These are phyloP conservation scores for Pseudocercospora ulei DNA, from an alignment of 2,329 filamentous ascomycete species.

Conservation along the genomic window DNA sequence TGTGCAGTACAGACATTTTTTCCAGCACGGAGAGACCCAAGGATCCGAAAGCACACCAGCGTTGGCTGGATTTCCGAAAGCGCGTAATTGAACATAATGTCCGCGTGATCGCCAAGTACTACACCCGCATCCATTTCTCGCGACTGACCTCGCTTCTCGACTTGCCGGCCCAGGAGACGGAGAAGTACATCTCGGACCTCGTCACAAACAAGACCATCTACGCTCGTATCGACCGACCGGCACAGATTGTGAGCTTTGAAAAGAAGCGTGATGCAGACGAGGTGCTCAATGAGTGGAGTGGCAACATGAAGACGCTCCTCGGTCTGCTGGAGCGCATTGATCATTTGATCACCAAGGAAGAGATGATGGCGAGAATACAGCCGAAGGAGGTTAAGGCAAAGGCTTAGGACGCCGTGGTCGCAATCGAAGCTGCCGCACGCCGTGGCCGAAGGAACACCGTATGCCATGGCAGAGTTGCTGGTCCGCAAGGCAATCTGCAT, in stretches of 20 bases:
- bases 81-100: slow-evolving; percentile 99
- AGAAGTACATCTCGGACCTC: slow-evolving; percentile 96
- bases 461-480: too few species aligned
- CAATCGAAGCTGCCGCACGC: too few species aligned
- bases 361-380: slow-evolving; percentile 99
- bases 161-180: slow-evolving; percentile 86
- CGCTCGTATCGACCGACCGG: slow-evolving; percentile 91
- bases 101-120: slow-evolving; percentile 94
- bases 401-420: slow-evolving; percentile 15
- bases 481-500: too few species aligned
- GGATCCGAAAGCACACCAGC: slow-evolving; percentile 70
- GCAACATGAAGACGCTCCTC: slow-evolving; percentile 90
- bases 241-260: slow-evolving; percentile 83
- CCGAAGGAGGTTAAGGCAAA: slow-evolving; percentile 38
- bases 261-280: slow-evolving; percentile 93
- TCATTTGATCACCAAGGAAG: slow-evolving; percentile 97
- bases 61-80: slow-evolving; percentile 93
- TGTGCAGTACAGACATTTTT: slow-evolving; percentile 86
- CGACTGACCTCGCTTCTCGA: slow-evolving; percentile 85
- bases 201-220: slow-evolving; percentile 97
- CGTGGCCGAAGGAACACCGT: too few species aligned
- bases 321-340: slow-evolving; percentile 84
- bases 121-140: slow-evolving; percentile 89
- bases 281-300: slow-evolving; percentile 95
- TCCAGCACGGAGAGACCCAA: slow-evolving; percentile 48